Percentiles rank a stretch among this genome's conserved stretches.
Conservation (phyloP, 202 grass and related monocot species). For the Brachypodium distachyon region DNA sequence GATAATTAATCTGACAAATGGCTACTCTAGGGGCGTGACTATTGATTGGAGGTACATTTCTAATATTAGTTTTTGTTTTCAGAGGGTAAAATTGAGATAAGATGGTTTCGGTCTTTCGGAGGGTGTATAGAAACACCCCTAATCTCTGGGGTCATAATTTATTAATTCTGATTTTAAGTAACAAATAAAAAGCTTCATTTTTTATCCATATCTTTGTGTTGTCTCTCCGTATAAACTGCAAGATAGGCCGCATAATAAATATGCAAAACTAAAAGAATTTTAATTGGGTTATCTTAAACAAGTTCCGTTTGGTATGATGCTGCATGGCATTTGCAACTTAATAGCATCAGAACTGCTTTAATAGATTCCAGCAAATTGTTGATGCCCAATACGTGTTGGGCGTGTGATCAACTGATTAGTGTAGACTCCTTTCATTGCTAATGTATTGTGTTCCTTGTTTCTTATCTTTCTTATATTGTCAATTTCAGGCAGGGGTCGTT, state of each 20-base stretch:
- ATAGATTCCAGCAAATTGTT: neutral
- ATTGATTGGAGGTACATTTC: neutral
- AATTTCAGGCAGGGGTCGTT: conserved; percentile 50
- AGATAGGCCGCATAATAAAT: neutral
- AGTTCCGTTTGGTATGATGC: neutral
- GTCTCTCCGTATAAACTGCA: neutral
- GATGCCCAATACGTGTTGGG: neutral
- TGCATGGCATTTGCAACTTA: neutral
- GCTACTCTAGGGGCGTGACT: neutral
- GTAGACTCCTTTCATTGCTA: conserved; percentile 3
- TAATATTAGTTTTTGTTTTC: neutral
- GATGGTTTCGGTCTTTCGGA: neutral
- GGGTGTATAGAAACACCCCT: neutral
- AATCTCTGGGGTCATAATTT: neutral
- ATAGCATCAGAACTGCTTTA: neutral
- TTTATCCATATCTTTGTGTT: neutral
- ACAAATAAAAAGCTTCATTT: neutral
- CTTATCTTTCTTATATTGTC: conserved; percentile 13
- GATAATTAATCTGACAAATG: too few relatives aligned
- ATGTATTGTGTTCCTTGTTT: neutral
- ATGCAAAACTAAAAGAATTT: neutral
- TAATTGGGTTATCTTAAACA: neutral
- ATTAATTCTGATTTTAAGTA: neutral
- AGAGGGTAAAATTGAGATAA: neutral
- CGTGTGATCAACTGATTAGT: neutral